Evolutionary conservation across 371 early-diverging fungal genomes (phyloP).

Genomic region (Mortierella sp.): DNA sequence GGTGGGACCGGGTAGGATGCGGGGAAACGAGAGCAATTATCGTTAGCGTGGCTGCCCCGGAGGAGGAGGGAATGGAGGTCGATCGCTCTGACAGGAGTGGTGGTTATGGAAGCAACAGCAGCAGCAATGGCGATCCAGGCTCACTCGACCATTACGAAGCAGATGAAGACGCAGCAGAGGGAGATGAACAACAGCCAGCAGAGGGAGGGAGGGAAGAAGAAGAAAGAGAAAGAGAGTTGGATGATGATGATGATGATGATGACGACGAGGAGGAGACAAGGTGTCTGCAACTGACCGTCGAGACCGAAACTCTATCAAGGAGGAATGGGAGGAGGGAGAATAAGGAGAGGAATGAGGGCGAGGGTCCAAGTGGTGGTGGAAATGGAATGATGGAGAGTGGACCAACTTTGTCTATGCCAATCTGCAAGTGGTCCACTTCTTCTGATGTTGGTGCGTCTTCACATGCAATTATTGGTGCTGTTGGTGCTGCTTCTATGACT

Average conservation of each 20-base stretch:
- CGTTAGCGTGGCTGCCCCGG: no score
- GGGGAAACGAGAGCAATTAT: slow-evolving; percentile 1
- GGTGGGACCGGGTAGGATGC: slow-evolving; percentile 1
- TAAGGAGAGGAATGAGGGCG: background rate
- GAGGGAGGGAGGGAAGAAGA: no score
- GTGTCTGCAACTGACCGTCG: slow-evolving; percentile 11
- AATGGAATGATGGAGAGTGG: background rate
- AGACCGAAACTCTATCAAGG: slow-evolving; percentile 19
- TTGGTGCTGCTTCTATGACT: background rate
- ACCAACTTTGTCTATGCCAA: background rate
- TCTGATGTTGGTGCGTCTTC: background rate
- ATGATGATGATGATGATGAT: background rate
- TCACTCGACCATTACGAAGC: background rate
- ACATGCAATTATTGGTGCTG: background rate
- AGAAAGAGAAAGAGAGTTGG: background rate
- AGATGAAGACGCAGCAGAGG: slow-evolving; percentile 6
- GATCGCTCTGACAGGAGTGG: background rate
- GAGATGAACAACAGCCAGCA: no score
- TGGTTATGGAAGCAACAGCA: background rate
- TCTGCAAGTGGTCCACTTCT: background rate
- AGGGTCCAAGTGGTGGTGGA: background rate
- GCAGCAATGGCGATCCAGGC: background rate
- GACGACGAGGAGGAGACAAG: background rate
- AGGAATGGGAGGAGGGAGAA: background rate
- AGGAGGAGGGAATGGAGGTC: no score